A percentile compares a stretch with the other conserved stretches of the same genome.
Conservation (phyloP, 345 rosid genomes). For the Brassica juncea region DNA sequence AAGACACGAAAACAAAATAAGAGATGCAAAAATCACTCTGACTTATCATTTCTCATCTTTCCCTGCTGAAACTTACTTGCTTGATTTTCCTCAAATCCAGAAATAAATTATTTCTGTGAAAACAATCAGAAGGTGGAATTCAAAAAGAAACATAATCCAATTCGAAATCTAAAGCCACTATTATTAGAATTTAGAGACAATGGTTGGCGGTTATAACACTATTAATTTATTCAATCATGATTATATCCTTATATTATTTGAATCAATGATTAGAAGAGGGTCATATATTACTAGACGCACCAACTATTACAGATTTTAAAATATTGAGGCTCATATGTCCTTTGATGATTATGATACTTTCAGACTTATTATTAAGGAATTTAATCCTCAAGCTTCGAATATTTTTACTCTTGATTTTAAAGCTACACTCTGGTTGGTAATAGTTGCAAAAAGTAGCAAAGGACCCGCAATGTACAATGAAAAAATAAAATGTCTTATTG, state of each 20-base stretch:
- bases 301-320: neutral
- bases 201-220: slow-evolving; percentile 35
- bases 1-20: neutral
- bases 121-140: neutral
- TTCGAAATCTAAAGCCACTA: slow-evolving; percentile 18
- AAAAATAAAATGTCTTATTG: slow-evolving; percentile 23
- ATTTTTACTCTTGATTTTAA: neutral
- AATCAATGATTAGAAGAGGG: slow-evolving; percentile 20
- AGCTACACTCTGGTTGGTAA: neutral
- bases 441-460: neutral
- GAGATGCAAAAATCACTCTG: neutral
- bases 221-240: slow-evolving; percentile 8
- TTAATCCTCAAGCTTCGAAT: neutral
- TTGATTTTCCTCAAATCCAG: neutral
- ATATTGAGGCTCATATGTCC: neutral
- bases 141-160: slow-evolving; percentile 5
- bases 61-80: neutral
- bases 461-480: slow-evolving; percentile 38
- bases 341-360: neutral
- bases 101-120: neutral
- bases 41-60: neutral
- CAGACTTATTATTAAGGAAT: neutral
- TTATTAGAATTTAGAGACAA: slow-evolving; percentile 24
- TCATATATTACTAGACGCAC: slow-evolving; percentile 20
- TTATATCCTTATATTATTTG: slow-evolving; percentile 6